Evolutionary conservation across 2,329 filamentous ascomycete species (phyloP), one percentile per base, ranked within the genome.

Genomic region (Phialophora chinensis): DNA sequence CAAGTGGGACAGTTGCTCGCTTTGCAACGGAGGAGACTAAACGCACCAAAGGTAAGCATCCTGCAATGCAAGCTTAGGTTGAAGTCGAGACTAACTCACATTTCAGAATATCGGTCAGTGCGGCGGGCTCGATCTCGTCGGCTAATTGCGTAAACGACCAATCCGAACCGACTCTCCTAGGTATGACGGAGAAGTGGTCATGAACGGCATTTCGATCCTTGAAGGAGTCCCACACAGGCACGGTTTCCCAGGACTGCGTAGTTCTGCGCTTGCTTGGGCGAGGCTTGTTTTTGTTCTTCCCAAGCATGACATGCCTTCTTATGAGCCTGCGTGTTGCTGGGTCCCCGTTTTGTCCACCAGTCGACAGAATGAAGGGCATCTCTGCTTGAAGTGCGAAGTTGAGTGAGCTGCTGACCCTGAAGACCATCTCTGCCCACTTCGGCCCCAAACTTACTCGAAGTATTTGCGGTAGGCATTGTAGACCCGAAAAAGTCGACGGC

Each of bases 221-320:
- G 1, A 50, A 27, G 11, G 58, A 38, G n/a, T 60, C 44, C 33
- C 31, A 47, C 11, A 6, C 17, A 29, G 38, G 35, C 14, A 49
- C 38, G 14, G 29, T 25, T 10, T 38, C 50, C 53, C 52, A 42
- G 35, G 10, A 38, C 23, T 35, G 57, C 44, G 44, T n/a, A 31
- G 23, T 29, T 38, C 31, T 52, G 25, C 42, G 58, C 58, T 55
- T 65, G 49, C 38, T 27, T 14, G 58, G 59, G 23, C 70, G 68
- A 23, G 60, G 49, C 59, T 73, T 78, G 10, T 76, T 77, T 35
- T 72, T 72, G 62, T 81, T 81, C 68, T 79, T 81, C 4, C 79
- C 80, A 17, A 75, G 73, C 80, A 82, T 82, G 1, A 81, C 79
- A 75, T 79, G 76, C 65, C 76, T 78, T 55, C 78, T 74, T 69